Conservation (phyloP, 2,329 filamentous ascomycete genomes). For the Alternaria tenuissima region DNA sequence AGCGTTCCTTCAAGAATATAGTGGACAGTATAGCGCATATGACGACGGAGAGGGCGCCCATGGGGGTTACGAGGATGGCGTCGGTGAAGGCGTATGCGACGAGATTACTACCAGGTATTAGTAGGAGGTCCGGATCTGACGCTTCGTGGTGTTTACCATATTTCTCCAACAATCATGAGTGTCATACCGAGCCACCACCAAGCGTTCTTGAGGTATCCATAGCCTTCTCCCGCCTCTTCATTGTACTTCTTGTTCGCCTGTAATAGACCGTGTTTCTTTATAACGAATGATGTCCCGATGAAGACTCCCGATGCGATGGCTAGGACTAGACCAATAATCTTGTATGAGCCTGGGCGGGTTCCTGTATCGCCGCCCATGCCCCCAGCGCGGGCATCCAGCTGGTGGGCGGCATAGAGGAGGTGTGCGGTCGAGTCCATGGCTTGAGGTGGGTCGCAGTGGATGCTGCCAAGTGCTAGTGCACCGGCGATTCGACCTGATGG, state of each 20-base stretch:
- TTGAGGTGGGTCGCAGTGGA: conserved; percentile 20
- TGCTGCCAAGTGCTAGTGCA: conserved; percentile 24
- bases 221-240: conserved; percentile 93
- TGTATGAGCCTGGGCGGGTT: conserved; percentile 70
- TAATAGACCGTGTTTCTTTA: conserved; percentile 92
- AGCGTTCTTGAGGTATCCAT: conserved; percentile 93
- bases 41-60: conserved; percentile 91
- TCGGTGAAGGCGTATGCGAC: conserved; percentile 97
- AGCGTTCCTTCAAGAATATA: conserved; percentile 92
- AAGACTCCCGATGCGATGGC: conserved; percentile 89
- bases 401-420: conserved; percentile 52
- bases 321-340: conserved; percentile 84
- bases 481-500: conserved; percentile 18
- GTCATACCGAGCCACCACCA: conserved; percentile 98
- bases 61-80: conserved; percentile 90
- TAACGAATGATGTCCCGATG: conserved; percentile 92
- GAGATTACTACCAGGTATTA: conserved; percentile 70
- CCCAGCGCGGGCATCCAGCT: conserved; percentile 57
- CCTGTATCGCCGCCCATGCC: conserved; percentile 38
- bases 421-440: conserved; percentile 56
- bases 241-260: conserved; percentile 96
- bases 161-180: conserved; percentile 94
- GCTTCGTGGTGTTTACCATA: conserved; percentile 58
- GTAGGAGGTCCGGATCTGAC: conserved; percentile 49
- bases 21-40: conserved; percentile 90